A percentile compares a stretch with the other conserved stretches of the same genome.
phyloP scores from a whole-genome alignment of 805 yeast genomes.

The Saccharomyces paradoxus region DNA sequence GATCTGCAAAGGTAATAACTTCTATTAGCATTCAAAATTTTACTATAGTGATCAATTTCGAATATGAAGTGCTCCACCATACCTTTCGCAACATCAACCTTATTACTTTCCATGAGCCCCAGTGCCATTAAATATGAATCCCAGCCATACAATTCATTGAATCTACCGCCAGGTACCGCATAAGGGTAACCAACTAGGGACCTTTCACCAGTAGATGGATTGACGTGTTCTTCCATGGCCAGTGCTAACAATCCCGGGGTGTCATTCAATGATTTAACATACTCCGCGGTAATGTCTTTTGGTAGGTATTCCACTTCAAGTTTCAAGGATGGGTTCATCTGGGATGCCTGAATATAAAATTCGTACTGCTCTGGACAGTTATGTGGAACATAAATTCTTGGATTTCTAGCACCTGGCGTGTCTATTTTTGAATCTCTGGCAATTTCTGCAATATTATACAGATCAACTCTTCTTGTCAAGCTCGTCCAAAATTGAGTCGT shows the following conservation, averaged over 20 bases:
- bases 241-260: slow-evolving; percentile 82
- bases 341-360: slow-evolving; percentile 50
- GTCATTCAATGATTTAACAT: slow-evolving; percentile 64
- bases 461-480: slow-evolving; percentile 64
- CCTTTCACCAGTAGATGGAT: slow-evolving; percentile 44
- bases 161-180: slow-evolving; percentile 98
- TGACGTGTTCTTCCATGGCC: slow-evolving; percentile 50
- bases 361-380: slow-evolving; percentile 63
- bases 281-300: slow-evolving; percentile 63
- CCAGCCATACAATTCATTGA: slow-evolving; percentile 97
- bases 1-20: slow-evolving; percentile 85
- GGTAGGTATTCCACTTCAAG: slow-evolving; percentile 78
- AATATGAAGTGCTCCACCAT: slow-evolving; percentile 89
- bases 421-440: slow-evolving; percentile 72
- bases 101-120: slow-evolving; percentile 64
- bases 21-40: slow-evolving; percentile 88
- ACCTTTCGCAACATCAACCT: slow-evolving; percentile 67
- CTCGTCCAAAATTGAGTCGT: slow-evolving; percentile 72
- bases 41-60: slow-evolving; percentile 85
- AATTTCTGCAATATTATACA: slow-evolving; percentile 53
- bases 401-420: slow-evolving; percentile 52
- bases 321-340: slow-evolving; percentile 44
- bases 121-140: slow-evolving; percentile 89
- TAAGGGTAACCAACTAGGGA: slow-evolving; percentile 67
- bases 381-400: slow-evolving; percentile 71